These are phyloP conservation scores for Amylostereum chailletii DNA, from an alignment of 1,284 basidiomycete species.

Conservation along the genomic window DNA sequence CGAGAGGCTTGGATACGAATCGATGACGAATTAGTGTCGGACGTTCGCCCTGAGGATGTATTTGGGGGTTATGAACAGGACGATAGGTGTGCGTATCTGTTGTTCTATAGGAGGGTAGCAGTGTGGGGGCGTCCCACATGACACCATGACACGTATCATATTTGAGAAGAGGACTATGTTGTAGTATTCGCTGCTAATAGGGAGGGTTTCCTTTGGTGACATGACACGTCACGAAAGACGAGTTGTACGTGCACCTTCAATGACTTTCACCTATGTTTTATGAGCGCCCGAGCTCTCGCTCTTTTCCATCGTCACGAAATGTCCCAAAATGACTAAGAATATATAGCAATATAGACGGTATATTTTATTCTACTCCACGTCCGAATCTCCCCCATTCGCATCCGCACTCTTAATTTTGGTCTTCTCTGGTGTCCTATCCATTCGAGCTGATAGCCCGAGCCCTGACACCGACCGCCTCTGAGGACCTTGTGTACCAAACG, in stretches of 20 bases:
- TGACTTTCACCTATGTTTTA: too few relatives aligned
- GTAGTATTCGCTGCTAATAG: too few relatives aligned
- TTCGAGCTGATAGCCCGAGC: background rate
- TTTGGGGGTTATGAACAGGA: constrained; percentile 53
- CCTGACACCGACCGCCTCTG: background rate
- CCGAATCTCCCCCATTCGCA: background rate
- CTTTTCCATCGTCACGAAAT: too few relatives aligned
- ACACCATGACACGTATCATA: too few relatives aligned
- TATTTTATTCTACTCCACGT: background rate
- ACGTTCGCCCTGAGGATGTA: constrained; percentile 72
- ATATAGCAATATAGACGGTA: too few relatives aligned
- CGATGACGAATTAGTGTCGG: constrained; percentile 85
- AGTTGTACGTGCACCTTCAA: too few relatives aligned
- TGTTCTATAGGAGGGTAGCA: constrained; percentile 66
- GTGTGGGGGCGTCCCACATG: too few relatives aligned
- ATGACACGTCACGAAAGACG: too few relatives aligned
- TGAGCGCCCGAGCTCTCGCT: too few relatives aligned
- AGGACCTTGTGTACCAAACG: constrained; percentile 5
- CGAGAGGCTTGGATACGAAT: constrained; percentile 83
- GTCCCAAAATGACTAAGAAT: too few relatives aligned
- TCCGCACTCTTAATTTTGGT: background rate
- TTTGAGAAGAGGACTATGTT: too few relatives aligned
- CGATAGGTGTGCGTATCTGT: constrained; percentile 78
- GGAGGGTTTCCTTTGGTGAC: too few relatives aligned
- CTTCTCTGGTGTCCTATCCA: background rate